A percentile compares a stretch with the other conserved stretches of the same genome.
phyloP scores from a whole-genome alignment of 1,284 basidiomycete genomes.

The Ceratobasidium papillatum region DNA sequence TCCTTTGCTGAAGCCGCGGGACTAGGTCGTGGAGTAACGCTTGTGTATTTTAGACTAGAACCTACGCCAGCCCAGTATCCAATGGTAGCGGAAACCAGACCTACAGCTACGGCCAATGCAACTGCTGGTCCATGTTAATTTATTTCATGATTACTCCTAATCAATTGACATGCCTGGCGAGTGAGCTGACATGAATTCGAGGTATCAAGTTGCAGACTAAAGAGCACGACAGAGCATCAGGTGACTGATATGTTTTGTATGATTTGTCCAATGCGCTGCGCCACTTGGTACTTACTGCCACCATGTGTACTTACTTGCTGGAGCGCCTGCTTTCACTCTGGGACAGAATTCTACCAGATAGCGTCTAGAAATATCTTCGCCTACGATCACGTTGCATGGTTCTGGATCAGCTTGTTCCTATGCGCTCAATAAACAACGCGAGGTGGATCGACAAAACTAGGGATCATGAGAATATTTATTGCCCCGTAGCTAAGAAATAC shows the following conservation, averaged over 20 bases:
- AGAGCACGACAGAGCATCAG: background rate
- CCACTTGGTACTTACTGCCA: too few species aligned
- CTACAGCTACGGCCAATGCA: conserved; percentile 28
- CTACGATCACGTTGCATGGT: too few species aligned
- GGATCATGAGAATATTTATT: too few species aligned
- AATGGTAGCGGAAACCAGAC: conserved; percentile 38
- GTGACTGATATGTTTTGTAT: background rate
- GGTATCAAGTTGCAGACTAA: background rate
- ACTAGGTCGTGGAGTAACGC: conserved; percentile 39
- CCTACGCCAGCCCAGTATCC: conserved; percentile 49
- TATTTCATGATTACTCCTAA: background rate
- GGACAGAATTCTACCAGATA: too few species aligned
- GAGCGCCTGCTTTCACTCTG: too few species aligned
- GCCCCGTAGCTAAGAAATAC: too few species aligned
- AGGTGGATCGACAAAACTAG: too few species aligned
- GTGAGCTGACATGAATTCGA: background rate
- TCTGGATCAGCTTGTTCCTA: too few species aligned
- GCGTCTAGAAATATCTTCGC: too few species aligned
- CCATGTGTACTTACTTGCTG: too few species aligned
- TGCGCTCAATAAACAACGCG: too few species aligned
- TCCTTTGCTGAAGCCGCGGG: conserved; percentile 24
- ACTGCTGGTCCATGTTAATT: background rate
- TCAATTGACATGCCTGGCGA: background rate
- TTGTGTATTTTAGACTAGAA: conserved; percentile 40
- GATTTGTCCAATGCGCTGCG: background rate